Conservation (phyloP, 2,329 filamentous ascomycete genomes). For the Hyphodiscus sp. region DNA sequence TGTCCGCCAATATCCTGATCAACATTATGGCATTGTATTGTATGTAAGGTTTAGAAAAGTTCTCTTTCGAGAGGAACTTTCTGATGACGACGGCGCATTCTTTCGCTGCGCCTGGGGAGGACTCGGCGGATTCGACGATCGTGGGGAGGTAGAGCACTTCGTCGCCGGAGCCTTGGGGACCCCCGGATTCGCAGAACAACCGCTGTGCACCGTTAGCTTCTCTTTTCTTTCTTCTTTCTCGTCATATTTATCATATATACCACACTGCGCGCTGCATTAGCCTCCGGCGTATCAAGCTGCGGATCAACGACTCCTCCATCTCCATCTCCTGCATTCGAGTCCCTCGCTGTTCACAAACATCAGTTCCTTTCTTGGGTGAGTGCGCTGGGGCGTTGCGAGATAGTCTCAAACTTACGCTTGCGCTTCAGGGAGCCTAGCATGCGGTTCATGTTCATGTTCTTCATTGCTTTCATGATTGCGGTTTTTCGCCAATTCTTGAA, state of each 20-base stretch:
- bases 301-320: conserved; percentile 13
- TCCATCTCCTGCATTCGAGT: conserved; percentile 10
- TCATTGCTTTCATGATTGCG: conserved; percentile 30
- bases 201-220: conserved; percentile 42
- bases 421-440: conserved; percentile 29
- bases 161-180: conserved; percentile 58
- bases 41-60: conserved; percentile 56
- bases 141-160: conserved; percentile 88
- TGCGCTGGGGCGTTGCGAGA: neutral
- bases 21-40: conserved; percentile 98
- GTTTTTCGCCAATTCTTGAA: neutral
- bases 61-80: conserved; percentile 72
- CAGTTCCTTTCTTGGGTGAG: neutral
- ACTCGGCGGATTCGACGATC: conserved; percentile 93
- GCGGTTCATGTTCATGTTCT: conserved; percentile 29
- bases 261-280: conserved; percentile 57
- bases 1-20: conserved; percentile 83
- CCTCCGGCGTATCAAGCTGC: conserved; percentile 56
- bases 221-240: conserved; percentile 2
- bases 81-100: conserved; percentile 76
- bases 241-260: conserved; percentile 39
- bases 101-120: conserved; percentile 76
- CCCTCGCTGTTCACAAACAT: conserved; percentile 8
- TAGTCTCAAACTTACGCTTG: conserved; percentile 15
- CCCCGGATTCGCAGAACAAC: conserved; percentile 74